Base-by-base conservation (phyloP, 208 protist species). In the Leishmania braziliensis region DNA sequence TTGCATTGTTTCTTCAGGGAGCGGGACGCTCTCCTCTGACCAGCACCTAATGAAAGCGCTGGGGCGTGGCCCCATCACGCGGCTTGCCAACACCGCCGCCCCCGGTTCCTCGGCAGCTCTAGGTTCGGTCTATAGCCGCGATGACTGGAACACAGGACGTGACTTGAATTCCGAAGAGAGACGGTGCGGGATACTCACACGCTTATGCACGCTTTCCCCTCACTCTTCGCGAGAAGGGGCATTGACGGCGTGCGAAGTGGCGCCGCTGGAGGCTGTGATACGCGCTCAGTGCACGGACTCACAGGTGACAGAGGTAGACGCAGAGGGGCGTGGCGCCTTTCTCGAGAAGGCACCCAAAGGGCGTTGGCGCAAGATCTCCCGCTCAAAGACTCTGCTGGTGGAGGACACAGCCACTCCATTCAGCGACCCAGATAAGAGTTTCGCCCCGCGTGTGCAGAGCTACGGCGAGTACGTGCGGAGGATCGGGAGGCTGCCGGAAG, bases 331-430 rank as follows among this genome's bases (percentile, higher is more conserved):
- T 62, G 82, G 81, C 12, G 92, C 94, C 4, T 77, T 88, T 48
- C 75, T 97, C 26, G 79, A 89, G 75, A 87, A 78, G 48, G 69
- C 75, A 6, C 92, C 92, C 33, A 92, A 91, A 39, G 89, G 85
- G 3, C 82, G 88, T n/a, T 98, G 95, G 93, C 85, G 87, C 9
- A 98, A 98, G 80, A 83, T 98, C 20, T 89, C 87, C 0, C 89
- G 92, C 0, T 60, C 86, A 33, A 90, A 91, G 79, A 93, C 88
- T 36, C 33, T 95, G 10, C 84, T 95, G 33, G 79, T 96, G 9
- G 93, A 98, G 82, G 86, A 95, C 79, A 84, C 88, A 23, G 18
- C 84, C n/a, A 77, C 39, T 14, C 87, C 79, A 51, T 98, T 98
- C 80, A 89, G 90, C 80, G 80, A 95, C 70, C 87, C 91, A 1